These are phyloP conservation scores for Syncephalastrum contaminatum DNA, from an alignment of 371 early-diverging fungal genomes.

Conservation along the genomic window DNA sequence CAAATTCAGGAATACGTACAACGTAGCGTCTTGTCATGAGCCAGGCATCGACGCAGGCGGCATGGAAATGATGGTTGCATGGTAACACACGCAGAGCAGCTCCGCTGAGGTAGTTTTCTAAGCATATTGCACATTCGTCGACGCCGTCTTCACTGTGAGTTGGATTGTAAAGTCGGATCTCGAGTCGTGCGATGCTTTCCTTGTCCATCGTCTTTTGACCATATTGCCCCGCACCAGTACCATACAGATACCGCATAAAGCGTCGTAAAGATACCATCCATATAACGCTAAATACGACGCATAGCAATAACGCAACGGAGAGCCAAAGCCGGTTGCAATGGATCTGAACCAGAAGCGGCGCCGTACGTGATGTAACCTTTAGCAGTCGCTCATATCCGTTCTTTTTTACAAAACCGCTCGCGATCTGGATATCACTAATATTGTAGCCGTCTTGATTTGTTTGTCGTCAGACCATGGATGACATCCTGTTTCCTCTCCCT, in stretches of 20 bases:
- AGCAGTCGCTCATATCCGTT: slow-evolving; percentile 42
- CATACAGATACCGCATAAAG: slow-evolving; percentile 63
- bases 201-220: slow-evolving; percentile 66
- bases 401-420: slow-evolving; percentile 72
- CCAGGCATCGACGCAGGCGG: slow-evolving; percentile 87
- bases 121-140: slow-evolving; percentile 89
- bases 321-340: slow-evolving; percentile 2
- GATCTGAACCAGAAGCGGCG: not conserved
- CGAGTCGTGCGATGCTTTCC: slow-evolving; percentile 63
- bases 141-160: slow-evolving; percentile 59
- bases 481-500: not conserved
- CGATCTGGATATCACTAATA: slow-evolving; percentile 71
- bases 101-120: slow-evolving; percentile 82
- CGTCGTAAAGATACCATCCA: slow-evolving; percentile 17
- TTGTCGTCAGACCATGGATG: not conserved
- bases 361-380: not conserved
- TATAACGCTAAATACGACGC: slow-evolving; percentile 23
- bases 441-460: slow-evolving; percentile 42
- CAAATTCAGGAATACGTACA: slow-evolving; percentile 34
- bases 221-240: slow-evolving; percentile 51
- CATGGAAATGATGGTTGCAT: slow-evolving; percentile 92
- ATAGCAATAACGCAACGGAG: slow-evolving; percentile 22
- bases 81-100: slow-evolving; percentile 78
- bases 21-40: slow-evolving; percentile 73
- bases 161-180: slow-evolving; percentile 54